These are phyloP conservation scores for Phytophthora brassicae DNA, from an alignment of 352 stramenopile genomes.

Conservation along the genomic window DNA sequence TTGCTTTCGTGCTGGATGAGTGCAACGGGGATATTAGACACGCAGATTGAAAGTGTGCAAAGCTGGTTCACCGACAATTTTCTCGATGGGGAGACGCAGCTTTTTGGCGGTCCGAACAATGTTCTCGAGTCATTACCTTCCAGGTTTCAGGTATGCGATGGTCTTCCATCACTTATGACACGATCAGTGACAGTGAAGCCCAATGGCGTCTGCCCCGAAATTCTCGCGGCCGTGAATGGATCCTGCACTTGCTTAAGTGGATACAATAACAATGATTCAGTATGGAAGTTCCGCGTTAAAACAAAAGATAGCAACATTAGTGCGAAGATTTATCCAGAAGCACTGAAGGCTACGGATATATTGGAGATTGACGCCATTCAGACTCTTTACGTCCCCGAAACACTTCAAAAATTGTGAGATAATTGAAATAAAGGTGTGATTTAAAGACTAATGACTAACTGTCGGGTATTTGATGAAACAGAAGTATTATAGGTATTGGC, in stretches of 20 bases:
- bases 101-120: constrained; percentile 22
- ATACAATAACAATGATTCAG: constrained; percentile 2
- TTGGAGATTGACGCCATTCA: constrained; percentile 32
- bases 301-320: constrained; percentile 1
- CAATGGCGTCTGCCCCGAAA: constrained; percentile 33
- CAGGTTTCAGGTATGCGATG: constrained; percentile 25
- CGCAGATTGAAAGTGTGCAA: constrained; percentile 22
- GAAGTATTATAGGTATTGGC: constrained; percentile 25
- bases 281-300: constrained; percentile 30
- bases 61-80: constrained; percentile 37
- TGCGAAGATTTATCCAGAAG: constrained; percentile 10
- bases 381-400: constrained; percentile 27
- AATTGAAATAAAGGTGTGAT: not conserved
- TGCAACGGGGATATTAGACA: constrained; percentile 1
- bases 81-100: constrained; percentile 34
- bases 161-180: constrained; percentile 32
- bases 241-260: constrained; percentile 49
- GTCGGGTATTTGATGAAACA: constrained; percentile 1
- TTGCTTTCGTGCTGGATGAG: constrained; percentile 11
- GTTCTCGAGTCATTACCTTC: constrained; percentile 4
- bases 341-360: constrained; percentile 10
- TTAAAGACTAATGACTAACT: constrained; percentile 4
- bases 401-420: constrained; percentile 31
- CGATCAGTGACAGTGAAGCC: constrained; percentile 20
- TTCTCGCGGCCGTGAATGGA: constrained; percentile 31